These are phyloP conservation scores for Chlamydomonas schloesseri DNA, from an alignment of 139 green algal genomes.

Conservation along the genomic window DNA sequence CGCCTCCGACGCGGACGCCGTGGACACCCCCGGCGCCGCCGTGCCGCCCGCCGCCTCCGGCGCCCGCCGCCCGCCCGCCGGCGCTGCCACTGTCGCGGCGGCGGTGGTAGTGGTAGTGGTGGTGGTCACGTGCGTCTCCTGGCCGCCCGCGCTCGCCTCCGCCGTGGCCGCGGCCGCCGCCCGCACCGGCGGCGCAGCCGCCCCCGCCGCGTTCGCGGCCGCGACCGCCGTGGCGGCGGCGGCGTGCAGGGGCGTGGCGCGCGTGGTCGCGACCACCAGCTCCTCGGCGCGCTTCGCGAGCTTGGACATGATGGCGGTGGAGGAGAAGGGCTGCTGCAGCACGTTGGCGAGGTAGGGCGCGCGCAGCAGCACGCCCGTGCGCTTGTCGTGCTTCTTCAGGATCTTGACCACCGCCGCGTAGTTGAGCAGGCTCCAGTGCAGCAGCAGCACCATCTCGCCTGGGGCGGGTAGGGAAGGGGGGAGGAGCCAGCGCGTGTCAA, in stretches of 20 bases:
- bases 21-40: not conserved
- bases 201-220: not conserved
- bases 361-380: conserved; percentile 72
- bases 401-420: conserved; percentile 89
- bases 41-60: not conserved
- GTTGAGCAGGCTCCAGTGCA: conserved; percentile 87
- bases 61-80: not conserved
- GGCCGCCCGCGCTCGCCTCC: not conserved
- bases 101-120: no score
- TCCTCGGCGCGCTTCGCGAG: conserved; percentile 74
- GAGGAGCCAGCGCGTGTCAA: not conserved
- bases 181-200: not conserved
- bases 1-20: conserved; percentile 3
- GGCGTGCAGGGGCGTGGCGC: not conserved
- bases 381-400: conserved; percentile 91
- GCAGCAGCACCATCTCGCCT: conserved; percentile 70
- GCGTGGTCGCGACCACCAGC: conserved; percentile 53
- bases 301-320: conserved; percentile 73
- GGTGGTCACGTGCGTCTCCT: not conserved
- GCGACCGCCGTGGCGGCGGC: not conserved
- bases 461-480: conserved; percentile 46
- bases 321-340: conserved; percentile 82
- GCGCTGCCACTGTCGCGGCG: no score
- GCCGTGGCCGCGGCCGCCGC: not conserved
- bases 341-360: conserved; percentile 75